A percentile compares a stretch with the other conserved stretches of the same genome.
Evolutionary conservation across 345 rosid species (phyloP).

Genomic region (Sisymbrium altissimum): DNA sequence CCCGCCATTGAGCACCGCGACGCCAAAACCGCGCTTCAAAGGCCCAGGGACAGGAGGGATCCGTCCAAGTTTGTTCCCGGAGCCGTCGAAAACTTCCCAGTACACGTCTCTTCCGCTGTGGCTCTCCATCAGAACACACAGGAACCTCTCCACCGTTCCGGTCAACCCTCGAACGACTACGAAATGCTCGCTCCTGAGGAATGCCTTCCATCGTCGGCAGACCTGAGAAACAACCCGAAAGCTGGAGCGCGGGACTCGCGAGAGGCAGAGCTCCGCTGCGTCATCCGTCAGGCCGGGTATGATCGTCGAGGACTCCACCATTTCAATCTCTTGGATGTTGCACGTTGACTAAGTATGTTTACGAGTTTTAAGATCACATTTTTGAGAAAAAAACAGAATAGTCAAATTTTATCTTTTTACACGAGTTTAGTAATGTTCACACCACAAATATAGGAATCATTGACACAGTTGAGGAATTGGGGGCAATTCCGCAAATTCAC

Average conservation of each 20-base stretch:
- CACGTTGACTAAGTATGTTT: no score
- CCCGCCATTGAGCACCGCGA: conserved; percentile 52
- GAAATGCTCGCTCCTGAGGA: conserved; percentile 73
- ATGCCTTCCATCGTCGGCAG: conserved; percentile 72
- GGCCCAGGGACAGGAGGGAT: conserved; percentile 84
- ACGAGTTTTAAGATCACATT: no score
- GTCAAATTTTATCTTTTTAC: no score
- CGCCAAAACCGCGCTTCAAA: conserved; percentile 60
- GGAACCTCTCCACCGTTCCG: conserved; percentile 70
- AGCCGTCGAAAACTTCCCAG: conserved; percentile 74
- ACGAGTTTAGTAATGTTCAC: no score
- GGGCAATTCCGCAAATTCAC: no score
- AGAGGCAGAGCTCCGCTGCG: conserved; percentile 70
- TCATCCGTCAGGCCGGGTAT: conserved; percentile 87
- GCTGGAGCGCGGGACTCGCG: conserved; percentile 62
- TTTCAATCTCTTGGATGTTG: no score
- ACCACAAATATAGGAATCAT: no score
- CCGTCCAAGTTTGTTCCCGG: conserved; percentile 47
- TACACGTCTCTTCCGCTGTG: conserved; percentile 66
- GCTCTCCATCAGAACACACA: conserved; percentile 60
- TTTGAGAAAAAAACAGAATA: no score
- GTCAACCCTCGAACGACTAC: conserved; percentile 49
- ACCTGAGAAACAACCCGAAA: conserved; percentile 59
- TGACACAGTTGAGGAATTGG: no score
- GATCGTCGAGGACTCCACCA: conserved; percentile 8